Percentiles rank a stretch among this genome's conserved stretches.
Conservation (phyloP, 129 eudicot genomes). For the Heracleum sosnowskyi region DNA sequence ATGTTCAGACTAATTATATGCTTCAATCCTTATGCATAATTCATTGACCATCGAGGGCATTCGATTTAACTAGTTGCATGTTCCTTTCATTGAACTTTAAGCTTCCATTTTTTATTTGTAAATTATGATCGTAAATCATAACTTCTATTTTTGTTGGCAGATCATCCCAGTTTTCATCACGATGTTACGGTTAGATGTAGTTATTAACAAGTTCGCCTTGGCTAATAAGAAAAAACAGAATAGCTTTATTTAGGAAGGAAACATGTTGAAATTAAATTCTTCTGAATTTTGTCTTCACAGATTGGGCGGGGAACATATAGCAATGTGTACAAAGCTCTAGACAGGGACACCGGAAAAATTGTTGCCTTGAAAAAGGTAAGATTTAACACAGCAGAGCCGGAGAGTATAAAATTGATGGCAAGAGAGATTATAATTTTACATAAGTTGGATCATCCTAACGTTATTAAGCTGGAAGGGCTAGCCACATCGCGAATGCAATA, state of each 20-base stretch:
- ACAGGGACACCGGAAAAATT: conserved; percentile 57
- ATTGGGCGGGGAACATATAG: conserved; percentile 82
- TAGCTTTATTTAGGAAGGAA: background rate
- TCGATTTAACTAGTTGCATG: background rate
- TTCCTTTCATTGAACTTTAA: background rate
- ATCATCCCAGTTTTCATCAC: background rate
- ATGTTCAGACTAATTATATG: background rate
- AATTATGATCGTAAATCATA: background rate
- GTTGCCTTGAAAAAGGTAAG: conserved; percentile 85
- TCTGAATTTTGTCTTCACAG: conserved; percentile 19
- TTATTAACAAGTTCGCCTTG: background rate
- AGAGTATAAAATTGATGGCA: conserved; percentile 82
- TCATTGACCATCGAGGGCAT: background rate
- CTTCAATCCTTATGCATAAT: background rate
- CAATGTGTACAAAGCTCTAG: conserved; percentile 80
- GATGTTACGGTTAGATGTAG: background rate
- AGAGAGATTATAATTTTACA: conserved; percentile 64
- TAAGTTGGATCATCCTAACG: conserved; percentile 73
- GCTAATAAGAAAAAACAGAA: background rate
- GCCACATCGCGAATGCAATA: conserved; percentile 89
- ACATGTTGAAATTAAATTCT: background rate
- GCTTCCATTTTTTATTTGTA: too few relatives aligned
- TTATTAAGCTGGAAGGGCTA: conserved; percentile 80
- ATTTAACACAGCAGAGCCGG: conserved; percentile 77
- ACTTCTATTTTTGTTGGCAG: background rate